These are phyloP conservation scores for Arthrobotrys conoides DNA, from an alignment of 2,329 filamentous ascomycete genomes.

Conservation along the genomic window DNA sequence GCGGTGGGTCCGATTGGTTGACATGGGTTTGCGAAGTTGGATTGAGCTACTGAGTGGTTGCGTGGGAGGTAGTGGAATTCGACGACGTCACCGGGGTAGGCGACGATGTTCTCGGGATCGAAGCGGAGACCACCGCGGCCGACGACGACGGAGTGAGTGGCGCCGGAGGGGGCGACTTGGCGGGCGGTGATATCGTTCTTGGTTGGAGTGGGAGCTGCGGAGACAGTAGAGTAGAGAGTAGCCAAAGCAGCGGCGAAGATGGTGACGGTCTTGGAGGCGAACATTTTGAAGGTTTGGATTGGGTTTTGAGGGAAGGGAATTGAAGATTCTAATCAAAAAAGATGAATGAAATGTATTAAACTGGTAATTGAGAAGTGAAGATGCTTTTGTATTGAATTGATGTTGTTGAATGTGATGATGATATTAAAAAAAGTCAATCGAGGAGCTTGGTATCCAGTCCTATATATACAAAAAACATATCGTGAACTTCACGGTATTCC, in stretches of 20 bases:
- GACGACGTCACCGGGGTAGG: slow-evolving; percentile 70
- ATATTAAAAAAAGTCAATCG: slow-evolving; percentile 7
- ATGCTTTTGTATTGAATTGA: slow-evolving; percentile 26
- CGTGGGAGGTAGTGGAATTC: slow-evolving; percentile 73
- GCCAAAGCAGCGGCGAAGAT: slow-evolving; percentile 50
- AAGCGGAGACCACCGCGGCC: slow-evolving; percentile 68
- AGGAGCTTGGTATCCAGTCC: slow-evolving; percentile 1
- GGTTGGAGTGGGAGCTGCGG: slow-evolving; percentile 55
- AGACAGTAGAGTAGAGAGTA: slow-evolving; percentile 27
- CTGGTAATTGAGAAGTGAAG: slow-evolving; percentile 10
- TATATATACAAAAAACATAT: slow-evolving; percentile 50
- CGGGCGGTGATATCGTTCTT: slow-evolving; percentile 13
- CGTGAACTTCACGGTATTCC: not conserved
- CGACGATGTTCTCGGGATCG: slow-evolving; percentile 71
- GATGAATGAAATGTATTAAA: slow-evolving; percentile 5
- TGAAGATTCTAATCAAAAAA: not conserved
- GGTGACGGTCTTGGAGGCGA: slow-evolving; percentile 46
- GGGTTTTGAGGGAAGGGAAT: not conserved
- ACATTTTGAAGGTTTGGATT: slow-evolving; percentile 50
- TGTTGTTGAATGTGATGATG: slow-evolving; percentile 37
- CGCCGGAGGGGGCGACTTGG: slow-evolving; percentile 37
- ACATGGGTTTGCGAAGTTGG: slow-evolving; percentile 68
- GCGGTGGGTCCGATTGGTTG: slow-evolving; percentile 65
- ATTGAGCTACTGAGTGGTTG: slow-evolving; percentile 71
- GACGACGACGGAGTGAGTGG: slow-evolving; percentile 57